phyloP scores from a whole-genome alignment of 441 rosid species.

The Adansonia grandidieri region DNA sequence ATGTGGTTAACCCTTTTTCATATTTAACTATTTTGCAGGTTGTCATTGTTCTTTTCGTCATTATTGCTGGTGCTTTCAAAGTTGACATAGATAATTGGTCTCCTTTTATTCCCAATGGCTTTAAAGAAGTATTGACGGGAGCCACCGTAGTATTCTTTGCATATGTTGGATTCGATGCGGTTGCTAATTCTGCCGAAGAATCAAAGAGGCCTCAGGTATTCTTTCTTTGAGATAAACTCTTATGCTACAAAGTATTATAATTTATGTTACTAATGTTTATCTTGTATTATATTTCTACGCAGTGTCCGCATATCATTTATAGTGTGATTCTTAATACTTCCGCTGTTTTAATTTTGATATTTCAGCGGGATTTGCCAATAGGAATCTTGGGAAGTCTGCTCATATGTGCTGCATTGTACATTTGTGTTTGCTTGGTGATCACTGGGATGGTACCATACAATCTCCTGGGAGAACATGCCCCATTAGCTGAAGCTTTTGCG shows the following conservation, averaged over 20 bases:
- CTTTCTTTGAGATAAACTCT: conserved; percentile 20
- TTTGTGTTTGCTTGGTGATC: conserved; percentile 86
- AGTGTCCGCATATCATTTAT: not conserved
- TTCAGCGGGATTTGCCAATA: conserved; percentile 88
- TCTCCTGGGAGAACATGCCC: conserved; percentile 87
- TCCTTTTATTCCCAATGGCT: conserved; percentile 91
- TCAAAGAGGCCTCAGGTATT: conserved; percentile 84
- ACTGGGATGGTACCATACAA: conserved; percentile 93
- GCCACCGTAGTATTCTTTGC: conserved; percentile 95
- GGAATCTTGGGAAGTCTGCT: conserved; percentile 92
- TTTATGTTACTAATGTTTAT: not conserved
- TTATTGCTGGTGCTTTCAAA: conserved; percentile 79
- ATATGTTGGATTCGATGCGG: conserved; percentile 97
- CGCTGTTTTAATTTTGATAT: conserved; percentile 23
- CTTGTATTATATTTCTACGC: conserved; percentile 7
- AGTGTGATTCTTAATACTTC: conserved; percentile 26
- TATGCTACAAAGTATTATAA: conserved; percentile 10
- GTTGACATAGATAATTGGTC: conserved; percentile 91
- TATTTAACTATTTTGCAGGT: conserved; percentile 49
- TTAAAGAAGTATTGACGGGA: conserved; percentile 78
- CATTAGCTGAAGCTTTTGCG: conserved; percentile 79
- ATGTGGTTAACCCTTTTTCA: not conserved
- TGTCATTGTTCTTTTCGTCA: conserved; percentile 74
- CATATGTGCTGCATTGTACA: conserved; percentile 68
- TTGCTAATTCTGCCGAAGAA: conserved; percentile 97